A percentile compares a stretch with the other conserved stretches of the same genome.
These are phyloP conservation scores for Trichoderma polysporum DNA, from an alignment of 2,329 filamentous ascomycete genomes.

Conservation along the genomic window DNA sequence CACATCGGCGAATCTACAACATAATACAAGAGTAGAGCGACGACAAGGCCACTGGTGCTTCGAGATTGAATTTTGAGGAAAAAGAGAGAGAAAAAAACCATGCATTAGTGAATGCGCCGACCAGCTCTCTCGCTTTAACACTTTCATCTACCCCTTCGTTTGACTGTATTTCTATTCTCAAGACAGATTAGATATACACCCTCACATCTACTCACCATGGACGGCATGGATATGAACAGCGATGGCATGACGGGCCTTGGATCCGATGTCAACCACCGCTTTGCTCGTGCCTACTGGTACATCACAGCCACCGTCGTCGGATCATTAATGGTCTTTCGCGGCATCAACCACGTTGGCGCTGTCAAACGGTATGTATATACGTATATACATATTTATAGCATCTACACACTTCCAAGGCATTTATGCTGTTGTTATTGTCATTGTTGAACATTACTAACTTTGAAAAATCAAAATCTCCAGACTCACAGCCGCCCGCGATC, in stretches of 20 bases:
- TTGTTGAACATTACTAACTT: no score
- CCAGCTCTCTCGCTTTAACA: neutral
- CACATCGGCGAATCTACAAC: neutral
- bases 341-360: constrained; percentile 44
- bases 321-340: constrained; percentile 41
- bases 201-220: constrained; percentile 1
- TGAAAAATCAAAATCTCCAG: no score
- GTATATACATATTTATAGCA: neutral
- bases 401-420: neutral
- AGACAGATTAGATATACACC: neutral
- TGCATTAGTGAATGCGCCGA: neutral
- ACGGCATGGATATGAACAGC: constrained; percentile 28
- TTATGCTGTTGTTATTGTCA: no score
- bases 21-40: neutral
- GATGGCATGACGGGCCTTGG: constrained; percentile 38
- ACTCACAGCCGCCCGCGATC: constrained; percentile 45
- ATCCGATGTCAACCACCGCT: constrained; percentile 48
- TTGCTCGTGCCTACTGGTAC: constrained; percentile 61
- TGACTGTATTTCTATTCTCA: no score
- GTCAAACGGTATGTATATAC: constrained; percentile 40
- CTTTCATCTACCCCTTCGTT: neutral
- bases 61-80: neutral
- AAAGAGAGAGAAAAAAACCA: neutral
- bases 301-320: constrained; percentile 51
- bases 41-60: neutral